Percentiles rank a stretch among this genome's conserved stretches.
Evolutionary conservation across 75 land plant genomes (phyloP).

Genomic region (Cryptomeria japonica): DNA sequence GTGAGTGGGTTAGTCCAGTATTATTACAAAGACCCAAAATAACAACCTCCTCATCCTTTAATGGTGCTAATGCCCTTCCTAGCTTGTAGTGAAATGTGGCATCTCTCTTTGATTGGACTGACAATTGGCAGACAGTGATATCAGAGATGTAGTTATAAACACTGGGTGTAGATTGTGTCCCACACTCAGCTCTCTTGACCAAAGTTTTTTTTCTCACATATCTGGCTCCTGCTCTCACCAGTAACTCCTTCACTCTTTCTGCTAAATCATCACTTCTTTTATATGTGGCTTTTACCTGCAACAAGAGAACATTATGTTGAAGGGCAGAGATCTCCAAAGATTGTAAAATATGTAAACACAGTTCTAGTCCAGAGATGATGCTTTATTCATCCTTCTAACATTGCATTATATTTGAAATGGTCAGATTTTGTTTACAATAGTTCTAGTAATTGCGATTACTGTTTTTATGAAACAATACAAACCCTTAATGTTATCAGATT

Average conservation of each 20-base stretch:
- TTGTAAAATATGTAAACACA: neutral
- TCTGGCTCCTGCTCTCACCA: conserved; percentile 52
- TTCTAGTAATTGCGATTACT: too few relatives aligned
- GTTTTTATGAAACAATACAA: too few relatives aligned
- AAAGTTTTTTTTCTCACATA: conserved; percentile 40
- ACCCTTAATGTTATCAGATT: too few relatives aligned
- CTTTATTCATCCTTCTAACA: too few relatives aligned
- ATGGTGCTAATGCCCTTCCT: conserved; percentile 77
- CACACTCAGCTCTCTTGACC: conserved; percentile 73
- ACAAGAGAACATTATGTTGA: neutral
- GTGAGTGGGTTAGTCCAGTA: conserved; percentile 53
- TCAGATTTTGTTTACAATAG: too few relatives aligned
- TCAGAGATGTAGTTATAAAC: conserved; percentile 75
- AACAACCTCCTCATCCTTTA: conserved; percentile 67
- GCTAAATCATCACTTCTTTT: conserved; percentile 75
- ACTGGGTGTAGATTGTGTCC: conserved; percentile 80
- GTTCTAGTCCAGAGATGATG: too few relatives aligned
- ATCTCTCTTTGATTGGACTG: conserved; percentile 61
- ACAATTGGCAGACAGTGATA: conserved; percentile 82
- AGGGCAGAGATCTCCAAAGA: neutral
- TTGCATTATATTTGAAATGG: too few relatives aligned
- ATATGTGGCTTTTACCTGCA: conserved; percentile 77
- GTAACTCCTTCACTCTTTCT: conserved; percentile 57
- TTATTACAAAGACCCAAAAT: conserved; percentile 66
- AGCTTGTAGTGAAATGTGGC: conserved; percentile 67